Percentiles rank a stretch among this genome's conserved stretches.
These are phyloP conservation scores for Penicillium atrosanguineum DNA, from an alignment of 495 filamentous ascomycete genomes.

Conservation along the genomic window DNA sequence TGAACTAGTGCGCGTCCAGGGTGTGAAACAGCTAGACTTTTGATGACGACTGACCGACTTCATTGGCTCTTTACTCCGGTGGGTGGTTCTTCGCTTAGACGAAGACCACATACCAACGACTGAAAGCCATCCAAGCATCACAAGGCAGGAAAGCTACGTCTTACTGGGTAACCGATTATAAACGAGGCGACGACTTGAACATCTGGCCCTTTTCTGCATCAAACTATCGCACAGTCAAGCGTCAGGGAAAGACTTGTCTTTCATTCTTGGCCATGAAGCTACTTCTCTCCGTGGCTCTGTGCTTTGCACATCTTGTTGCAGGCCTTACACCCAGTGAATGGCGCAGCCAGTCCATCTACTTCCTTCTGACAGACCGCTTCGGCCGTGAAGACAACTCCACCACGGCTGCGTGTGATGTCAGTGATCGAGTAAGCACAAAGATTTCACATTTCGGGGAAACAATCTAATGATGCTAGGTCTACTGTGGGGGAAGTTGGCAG, in stretches of 20 bases:
- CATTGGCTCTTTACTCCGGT: conserved; percentile 2
- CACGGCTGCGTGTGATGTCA: conserved; percentile 48
- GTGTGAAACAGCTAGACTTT: not conserved
- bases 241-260: not conserved
- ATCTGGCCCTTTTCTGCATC: not conserved
- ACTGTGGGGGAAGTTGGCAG: conserved; percentile 74
- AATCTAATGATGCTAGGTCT: conserved; percentile 29
- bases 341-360: conserved; percentile 67
- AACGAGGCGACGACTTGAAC: not conserved
- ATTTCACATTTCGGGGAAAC: too few relatives aligned
- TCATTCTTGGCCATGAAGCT: not conserved
- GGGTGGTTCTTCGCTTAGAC: not conserved
- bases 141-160: not conserved
- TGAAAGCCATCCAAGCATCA: not conserved
- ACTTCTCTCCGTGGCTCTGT: not conserved
- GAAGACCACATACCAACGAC: not conserved
- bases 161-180: conserved; percentile 1
- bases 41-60: not conserved
- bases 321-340: conserved; percentile 50
- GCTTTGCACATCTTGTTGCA: conserved; percentile 13
- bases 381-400: conserved; percentile 67
- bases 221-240: not conserved
- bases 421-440: conserved; percentile 26
- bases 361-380: conserved; percentile 73
- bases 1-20: not conserved